Evolutionary conservation across 257 asterid genomes (phyloP), one percentile per base, ranked within the genome.

Genomic region (Solanum neorickii): DNA sequence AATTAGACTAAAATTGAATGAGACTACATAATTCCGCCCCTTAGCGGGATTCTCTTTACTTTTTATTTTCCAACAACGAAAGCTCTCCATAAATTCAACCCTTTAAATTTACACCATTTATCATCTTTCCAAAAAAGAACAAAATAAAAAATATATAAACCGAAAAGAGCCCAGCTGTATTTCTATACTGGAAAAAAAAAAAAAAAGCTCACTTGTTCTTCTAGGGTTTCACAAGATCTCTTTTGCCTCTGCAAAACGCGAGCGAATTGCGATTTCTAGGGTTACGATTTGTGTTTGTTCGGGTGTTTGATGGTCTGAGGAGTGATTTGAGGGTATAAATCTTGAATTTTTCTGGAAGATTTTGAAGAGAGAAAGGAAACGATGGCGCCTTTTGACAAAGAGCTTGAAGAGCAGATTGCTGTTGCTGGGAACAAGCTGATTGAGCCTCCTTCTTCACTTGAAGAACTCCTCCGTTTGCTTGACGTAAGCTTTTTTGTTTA

Each of bases 361-460:
- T 72, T 88, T 62, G n/a, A 39, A 66, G 47, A 33, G 78, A 72
- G 44, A 33, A 70, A 21, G 77, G 23, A 75, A 83, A 76, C 82
- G 86, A 87, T 88, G 91, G 83, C 85, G 68, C 68, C 90, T 37
- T 21, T 85, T 41, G 92, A 86, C 47, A 87, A 78, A 42, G 91
- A 86, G 86, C 88, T 95, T 47, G 98, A 97, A 82, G 91, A 93
- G 85, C 93, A 93, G 88, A 92, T 97, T 44, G 39, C 52, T 70
- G 93, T 94, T 72, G 96, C 91, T 89, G 99, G 99, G 90, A 89
- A 86, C 87, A 91, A 91, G 88, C 98, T 97, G 89, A 92, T 90
- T 52, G 90, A 89, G 88, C 97, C 94, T 74, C 96, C 98, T 4
- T 21, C 96, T 66, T 89, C 94, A 15, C 84, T 80, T 52, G 96